Percentiles rank a stretch among this genome's conserved stretches.
These are phyloP conservation scores for Diplocarpon mali DNA, from an alignment of 2,329 filamentous ascomycete species.

Conservation along the genomic window DNA sequence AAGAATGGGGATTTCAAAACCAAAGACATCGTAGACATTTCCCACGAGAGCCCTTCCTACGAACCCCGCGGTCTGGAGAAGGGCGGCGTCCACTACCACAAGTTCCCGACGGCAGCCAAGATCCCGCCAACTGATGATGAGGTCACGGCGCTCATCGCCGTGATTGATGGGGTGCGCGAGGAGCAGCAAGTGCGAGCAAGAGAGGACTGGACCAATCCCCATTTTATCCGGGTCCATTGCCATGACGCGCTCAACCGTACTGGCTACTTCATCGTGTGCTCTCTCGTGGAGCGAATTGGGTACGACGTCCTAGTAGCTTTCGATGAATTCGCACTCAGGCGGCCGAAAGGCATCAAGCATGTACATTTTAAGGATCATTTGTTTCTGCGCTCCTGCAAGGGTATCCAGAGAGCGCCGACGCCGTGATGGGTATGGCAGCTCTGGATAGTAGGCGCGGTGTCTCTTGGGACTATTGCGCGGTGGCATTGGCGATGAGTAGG, in stretches of 20 bases:
- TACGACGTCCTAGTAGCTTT: constrained; percentile 68
- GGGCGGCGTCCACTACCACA: constrained; percentile 62
- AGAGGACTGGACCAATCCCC: constrained; percentile 30
- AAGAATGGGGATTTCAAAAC: constrained; percentile 55
- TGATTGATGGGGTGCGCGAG: constrained; percentile 49
- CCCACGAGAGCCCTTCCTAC: constrained; percentile 83
- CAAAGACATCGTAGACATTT: constrained; percentile 78
- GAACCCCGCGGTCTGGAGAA: constrained; percentile 60
- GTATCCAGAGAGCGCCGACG: constrained; percentile 24
- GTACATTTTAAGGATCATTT: constrained; percentile 79
- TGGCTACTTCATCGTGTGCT: constrained; percentile 81
- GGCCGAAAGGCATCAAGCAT: constrained; percentile 79
- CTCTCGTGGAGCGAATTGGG: constrained; percentile 72
- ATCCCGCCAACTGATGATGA: constrained; percentile 56
- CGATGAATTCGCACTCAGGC: constrained; percentile 58
- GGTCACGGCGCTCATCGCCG: constrained; percentile 40
- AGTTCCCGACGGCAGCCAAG: constrained; percentile 87
- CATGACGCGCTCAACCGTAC: constrained; percentile 80
- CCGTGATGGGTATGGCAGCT: constrained; percentile 10
- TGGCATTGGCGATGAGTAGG: too few relatives aligned
- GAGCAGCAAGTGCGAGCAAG: constrained; percentile 39
- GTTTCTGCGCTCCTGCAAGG: constrained; percentile 59
- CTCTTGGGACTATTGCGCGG: too few relatives aligned
- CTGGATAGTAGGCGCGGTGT: too few relatives aligned
- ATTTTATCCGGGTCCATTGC: constrained; percentile 73